Percentiles rank a stretch among this genome's conserved stretches.
Conservation (phyloP, 1,284 basidiomycete species). For the Ustilago lituana region DNA sequence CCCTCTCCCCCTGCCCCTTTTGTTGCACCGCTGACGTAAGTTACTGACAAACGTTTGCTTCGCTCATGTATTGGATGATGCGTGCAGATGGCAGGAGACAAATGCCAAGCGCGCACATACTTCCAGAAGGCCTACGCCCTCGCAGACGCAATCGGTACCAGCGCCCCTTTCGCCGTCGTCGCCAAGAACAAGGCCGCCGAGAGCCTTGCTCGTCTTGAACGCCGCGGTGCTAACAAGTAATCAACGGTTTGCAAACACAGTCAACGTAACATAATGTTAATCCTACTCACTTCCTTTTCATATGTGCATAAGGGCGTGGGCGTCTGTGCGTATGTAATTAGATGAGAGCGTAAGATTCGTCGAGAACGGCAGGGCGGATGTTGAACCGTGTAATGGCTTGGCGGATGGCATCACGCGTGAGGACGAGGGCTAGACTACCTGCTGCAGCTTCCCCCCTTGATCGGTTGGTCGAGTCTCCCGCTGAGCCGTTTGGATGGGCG, state of each 20-base stretch:
- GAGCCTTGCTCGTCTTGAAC: slow-evolving; percentile 35
- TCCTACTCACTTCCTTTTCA: too few species aligned
- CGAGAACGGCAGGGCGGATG: slow-evolving; percentile 52
- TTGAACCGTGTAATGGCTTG: slow-evolving; percentile 34
- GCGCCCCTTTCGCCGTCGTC: slow-evolving; percentile 13
- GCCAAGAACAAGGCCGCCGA: slow-evolving; percentile 41
- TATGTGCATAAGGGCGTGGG: too few species aligned
- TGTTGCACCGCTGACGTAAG: too few species aligned
- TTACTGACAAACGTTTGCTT: neutral
- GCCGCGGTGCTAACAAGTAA: slow-evolving; percentile 22
- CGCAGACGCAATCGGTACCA: slow-evolving; percentile 31
- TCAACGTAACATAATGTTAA: too few species aligned
- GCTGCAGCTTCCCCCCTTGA: neutral
- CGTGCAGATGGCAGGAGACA: slow-evolving; percentile 40
- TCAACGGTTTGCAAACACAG: too few species aligned
- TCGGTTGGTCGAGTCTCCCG: neutral
- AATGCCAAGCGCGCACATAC: slow-evolving; percentile 48
- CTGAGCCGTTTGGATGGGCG: neutral
- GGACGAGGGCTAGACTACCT: slow-evolving; percentile 24
- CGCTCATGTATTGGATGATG: neutral
- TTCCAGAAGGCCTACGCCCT: slow-evolving; percentile 50
- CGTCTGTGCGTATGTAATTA: too few species aligned
- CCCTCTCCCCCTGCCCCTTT: neutral
- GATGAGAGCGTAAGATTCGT: slow-evolving; percentile 46
- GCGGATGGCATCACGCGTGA: slow-evolving; percentile 39